Evolutionary conservation across 192 early-diverging fungal genomes (phyloP).

Genomic region (Haplosporangium gracile): DNA sequence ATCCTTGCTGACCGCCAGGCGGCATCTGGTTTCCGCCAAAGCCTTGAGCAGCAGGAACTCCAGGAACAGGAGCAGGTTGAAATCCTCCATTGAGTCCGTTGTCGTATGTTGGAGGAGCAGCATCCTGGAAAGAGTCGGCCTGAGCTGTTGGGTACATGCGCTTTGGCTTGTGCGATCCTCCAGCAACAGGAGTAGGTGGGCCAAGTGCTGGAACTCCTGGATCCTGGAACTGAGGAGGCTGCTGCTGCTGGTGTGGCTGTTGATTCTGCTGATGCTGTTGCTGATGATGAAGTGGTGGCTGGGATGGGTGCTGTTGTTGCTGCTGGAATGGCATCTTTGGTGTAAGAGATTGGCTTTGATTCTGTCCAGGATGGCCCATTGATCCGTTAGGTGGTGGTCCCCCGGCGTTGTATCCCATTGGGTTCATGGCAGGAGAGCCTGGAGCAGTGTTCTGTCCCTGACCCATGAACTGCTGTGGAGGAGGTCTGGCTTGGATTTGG

Average conservation of each 20-base stretch:
- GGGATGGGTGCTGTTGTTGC: not conserved
- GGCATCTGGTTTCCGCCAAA: conserved; percentile 12
- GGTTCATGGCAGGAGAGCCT: conserved; percentile 19
- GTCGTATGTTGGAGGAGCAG: conserved; percentile 14
- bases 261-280: conserved; percentile 14
- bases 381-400: conserved; percentile 13
- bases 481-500: conserved; percentile 21
- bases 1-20: not conserved
- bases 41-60: conserved; percentile 3
- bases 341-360: conserved; percentile 18
- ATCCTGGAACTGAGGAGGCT: conserved; percentile 10
- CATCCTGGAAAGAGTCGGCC: conserved; percentile 52
- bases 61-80: conserved; percentile 28
- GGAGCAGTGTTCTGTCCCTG: conserved; percentile 11
- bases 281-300: not conserved
- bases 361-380: not conserved
- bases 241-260: conserved; percentile 10
- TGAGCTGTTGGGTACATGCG: conserved; percentile 64
- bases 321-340: conserved; percentile 22
- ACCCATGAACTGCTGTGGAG: conserved; percentile 2
- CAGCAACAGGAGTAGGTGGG: conserved; percentile 16
- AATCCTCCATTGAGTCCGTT: conserved; percentile 29
- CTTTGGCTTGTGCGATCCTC: conserved; percentile 52
- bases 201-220: conserved; percentile 15
- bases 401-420: conserved; percentile 23